Conservation (phyloP, 2,329 filamentous ascomycete genomes). For the Pezicula carpinea region DNA sequence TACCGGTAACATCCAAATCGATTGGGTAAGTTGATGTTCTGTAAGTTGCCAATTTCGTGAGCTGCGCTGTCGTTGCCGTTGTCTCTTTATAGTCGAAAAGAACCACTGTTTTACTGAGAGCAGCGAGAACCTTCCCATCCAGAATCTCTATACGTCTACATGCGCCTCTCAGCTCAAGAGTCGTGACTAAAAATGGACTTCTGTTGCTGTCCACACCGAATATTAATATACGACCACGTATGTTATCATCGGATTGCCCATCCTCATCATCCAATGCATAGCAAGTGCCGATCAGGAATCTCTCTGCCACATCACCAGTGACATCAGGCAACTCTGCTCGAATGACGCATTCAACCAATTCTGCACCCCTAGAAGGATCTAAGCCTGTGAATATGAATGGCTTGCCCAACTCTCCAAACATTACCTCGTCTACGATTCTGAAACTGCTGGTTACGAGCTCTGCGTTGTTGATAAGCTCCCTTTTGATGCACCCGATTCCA, state of each 20-base stretch:
- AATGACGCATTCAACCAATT: constrained; percentile 82
- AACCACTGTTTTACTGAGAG: constrained; percentile 81
- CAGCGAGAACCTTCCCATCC: constrained; percentile 74
- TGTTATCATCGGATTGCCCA: constrained; percentile 41
- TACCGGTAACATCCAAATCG: constrained; percentile 69
- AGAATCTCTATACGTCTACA: constrained; percentile 76
- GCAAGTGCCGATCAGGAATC: constrained; percentile 89
- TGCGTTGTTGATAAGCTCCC: constrained; percentile 63
- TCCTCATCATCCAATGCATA: constrained; percentile 55
- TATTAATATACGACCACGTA: constrained; percentile 76
- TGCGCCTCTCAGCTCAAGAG: constrained; percentile 68
- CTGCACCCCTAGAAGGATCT: constrained; percentile 41
- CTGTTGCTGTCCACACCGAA: constrained; percentile 76
- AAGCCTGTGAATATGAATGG: constrained; percentile 58
- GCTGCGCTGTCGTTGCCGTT: constrained; percentile 48
- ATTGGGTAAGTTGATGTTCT: constrained; percentile 80
- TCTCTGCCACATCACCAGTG: constrained; percentile 56
- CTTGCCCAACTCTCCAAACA: constrained; percentile 72
- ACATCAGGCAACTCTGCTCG: constrained; percentile 65
- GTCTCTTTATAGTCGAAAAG: constrained; percentile 52
- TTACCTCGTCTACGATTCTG: constrained; percentile 83
- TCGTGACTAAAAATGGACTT: constrained; percentile 66
- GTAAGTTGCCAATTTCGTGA: constrained; percentile 71
- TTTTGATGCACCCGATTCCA: constrained; percentile 78
- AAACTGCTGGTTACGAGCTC: constrained; percentile 80